Percentiles rank a stretch among this genome's conserved stretches.
Evolutionary conservation across 352 stramenopile genomes (phyloP).

Genomic region (Blastocystis sp.): DNA sequence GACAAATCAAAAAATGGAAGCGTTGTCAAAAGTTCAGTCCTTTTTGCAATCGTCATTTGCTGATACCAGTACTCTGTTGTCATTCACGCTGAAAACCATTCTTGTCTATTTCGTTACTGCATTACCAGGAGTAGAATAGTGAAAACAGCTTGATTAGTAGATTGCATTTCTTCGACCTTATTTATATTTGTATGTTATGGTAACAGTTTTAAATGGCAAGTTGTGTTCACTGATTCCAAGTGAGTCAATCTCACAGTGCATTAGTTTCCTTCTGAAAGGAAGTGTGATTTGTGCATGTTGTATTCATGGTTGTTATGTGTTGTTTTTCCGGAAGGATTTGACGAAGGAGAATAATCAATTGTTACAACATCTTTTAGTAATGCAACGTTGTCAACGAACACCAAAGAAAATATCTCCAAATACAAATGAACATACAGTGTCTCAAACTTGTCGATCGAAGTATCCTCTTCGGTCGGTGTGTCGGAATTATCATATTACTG

Average conservation of each 20-base stretch:
- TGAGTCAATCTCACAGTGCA: too few relatives aligned
- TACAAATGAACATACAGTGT: too few relatives aligned
- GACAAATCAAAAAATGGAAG: constrained; percentile 7
- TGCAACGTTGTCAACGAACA: too few relatives aligned
- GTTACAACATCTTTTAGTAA: neutral
- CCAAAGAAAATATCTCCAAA: too few relatives aligned
- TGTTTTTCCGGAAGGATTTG: neutral
- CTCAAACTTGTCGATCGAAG: neutral
- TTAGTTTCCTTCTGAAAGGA: neutral
- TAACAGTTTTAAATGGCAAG: neutral
- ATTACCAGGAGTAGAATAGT: constrained; percentile 6
- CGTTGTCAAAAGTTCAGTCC: neutral
- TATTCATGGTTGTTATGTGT: neutral
- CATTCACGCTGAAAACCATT: neutral
- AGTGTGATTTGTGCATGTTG: neutral
- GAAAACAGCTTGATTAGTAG: neutral
- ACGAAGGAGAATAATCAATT: neutral
- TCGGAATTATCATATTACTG: neutral
- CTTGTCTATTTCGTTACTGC: neutral
- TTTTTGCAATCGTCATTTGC: neutral
- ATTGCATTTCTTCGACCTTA: neutral
- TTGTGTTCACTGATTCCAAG: neutral
- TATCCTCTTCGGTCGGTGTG: neutral
- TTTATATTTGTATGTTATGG: neutral
- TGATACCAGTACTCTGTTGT: neutral